A percentile compares a stretch with the other conserved stretches of the same genome.
These are phyloP conservation scores for Metroxylon sagu DNA, from an alignment of 176 grass and related monocot genomes.

Conservation along the genomic window DNA sequence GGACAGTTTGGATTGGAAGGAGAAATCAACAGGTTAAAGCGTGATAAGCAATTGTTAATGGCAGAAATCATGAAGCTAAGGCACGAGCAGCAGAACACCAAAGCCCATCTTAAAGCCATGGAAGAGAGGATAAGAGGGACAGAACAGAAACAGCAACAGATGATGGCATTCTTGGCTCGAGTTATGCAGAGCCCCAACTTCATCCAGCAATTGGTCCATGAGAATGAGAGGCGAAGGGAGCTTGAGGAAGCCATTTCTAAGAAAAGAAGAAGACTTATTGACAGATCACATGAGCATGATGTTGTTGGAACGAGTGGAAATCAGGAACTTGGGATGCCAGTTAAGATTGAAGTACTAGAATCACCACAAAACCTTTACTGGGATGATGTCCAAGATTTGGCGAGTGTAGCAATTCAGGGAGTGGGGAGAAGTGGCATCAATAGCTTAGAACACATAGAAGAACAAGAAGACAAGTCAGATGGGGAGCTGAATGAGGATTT, in stretches of 20 bases:
- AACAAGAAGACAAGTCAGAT: slow-evolving; percentile 16
- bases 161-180: slow-evolving; percentile 77
- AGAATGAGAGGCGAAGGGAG: slow-evolving; percentile 62
- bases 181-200: slow-evolving; percentile 63
- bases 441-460: slow-evolving; percentile 10
- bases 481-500: slow-evolving; percentile 58
- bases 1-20: slow-evolving; percentile 72
- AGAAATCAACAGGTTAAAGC: slow-evolving; percentile 60
- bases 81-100: slow-evolving; percentile 85
- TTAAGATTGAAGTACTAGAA: slow-evolving; percentile 27
- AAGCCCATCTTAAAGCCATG: slow-evolving; percentile 57
- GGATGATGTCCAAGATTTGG: slow-evolving; percentile 19
- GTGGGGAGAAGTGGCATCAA: slow-evolving; percentile 4
- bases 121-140: slow-evolving; percentile 70
- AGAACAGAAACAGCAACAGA: slow-evolving; percentile 79
- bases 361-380: slow-evolving; percentile 10
- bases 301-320: slow-evolving; percentile 27
- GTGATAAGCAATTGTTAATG: slow-evolving; percentile 72
- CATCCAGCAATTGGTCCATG: slow-evolving; percentile 51
- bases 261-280: slow-evolving; percentile 66
- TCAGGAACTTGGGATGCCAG: slow-evolving; percentile 24
- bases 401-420: slow-evolving; percentile 6
- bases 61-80: slow-evolving; percentile 81
- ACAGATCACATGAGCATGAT: slow-evolving; percentile 40
- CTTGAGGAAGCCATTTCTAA: slow-evolving; percentile 74